phyloP scores from a whole-genome alignment of 2,329 filamentous ascomycete species.

The Aureobasidium musti region DNA sequence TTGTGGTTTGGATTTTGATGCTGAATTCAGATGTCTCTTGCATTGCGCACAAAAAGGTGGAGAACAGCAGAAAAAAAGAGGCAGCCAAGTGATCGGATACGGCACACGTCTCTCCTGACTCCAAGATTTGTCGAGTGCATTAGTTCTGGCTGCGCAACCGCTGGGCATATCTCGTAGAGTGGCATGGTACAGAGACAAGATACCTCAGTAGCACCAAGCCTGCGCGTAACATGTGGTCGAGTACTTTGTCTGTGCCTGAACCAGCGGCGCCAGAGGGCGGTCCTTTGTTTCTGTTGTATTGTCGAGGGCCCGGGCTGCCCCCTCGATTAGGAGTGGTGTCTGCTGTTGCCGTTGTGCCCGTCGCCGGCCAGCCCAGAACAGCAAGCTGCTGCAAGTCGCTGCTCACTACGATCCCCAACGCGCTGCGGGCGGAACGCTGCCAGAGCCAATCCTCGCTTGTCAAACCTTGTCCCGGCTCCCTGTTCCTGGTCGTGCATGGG shows the following conservation, averaged over 20 bases:
- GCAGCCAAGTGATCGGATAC: conserved; percentile 15
- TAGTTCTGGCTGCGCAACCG: conserved; percentile 23
- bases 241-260: conserved; percentile 26
- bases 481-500: conserved; percentile 30
- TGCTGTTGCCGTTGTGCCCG: conserved; percentile 28
- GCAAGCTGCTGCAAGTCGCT: conserved; percentile 22
- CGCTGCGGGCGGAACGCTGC: conserved; percentile 28
- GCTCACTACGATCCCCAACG: conserved; percentile 29
- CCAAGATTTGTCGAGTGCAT: conserved; percentile 22
- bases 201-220: conserved; percentile 25
- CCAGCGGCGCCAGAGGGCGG: conserved; percentile 19
- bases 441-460: conserved; percentile 30
- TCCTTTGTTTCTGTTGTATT: conserved; percentile 28
- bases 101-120: conserved; percentile 21
- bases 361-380: conserved; percentile 28
- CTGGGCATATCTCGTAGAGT: conserved; percentile 7
- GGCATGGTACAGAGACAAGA: conserved; percentile 24
- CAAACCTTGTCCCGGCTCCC: conserved; percentile 30
- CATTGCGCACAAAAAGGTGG: neutral
- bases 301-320: conserved; percentile 25
- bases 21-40: neutral
- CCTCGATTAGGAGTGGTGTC: conserved; percentile 25
- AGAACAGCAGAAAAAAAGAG: neutral
- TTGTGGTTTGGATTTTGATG: conserved; percentile 12
- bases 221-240: conserved; percentile 20